phyloP scores from a whole-genome alignment of 2,329 filamentous ascomycete species.

The Colletotrichum truncatum region DNA sequence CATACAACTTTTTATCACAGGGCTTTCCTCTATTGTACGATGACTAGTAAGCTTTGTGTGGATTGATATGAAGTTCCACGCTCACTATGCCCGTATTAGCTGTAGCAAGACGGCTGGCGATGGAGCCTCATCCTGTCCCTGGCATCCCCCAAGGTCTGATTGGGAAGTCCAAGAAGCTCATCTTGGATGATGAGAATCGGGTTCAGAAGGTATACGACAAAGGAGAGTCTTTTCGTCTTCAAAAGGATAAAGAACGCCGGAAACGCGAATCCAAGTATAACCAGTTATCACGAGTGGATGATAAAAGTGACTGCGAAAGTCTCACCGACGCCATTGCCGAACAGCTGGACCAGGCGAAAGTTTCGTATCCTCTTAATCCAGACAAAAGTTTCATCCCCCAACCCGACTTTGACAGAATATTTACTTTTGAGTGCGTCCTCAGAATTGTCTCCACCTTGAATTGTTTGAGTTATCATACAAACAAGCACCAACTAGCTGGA shows the following conservation, averaged over 20 bases:
- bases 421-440: neutral
- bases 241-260: neutral
- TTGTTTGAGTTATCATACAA: neutral
- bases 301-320: neutral
- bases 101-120: neutral
- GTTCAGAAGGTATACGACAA: neutral
- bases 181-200: neutral
- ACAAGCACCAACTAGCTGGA: neutral
- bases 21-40: neutral
- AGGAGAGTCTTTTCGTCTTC: neutral
- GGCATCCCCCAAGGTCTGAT: neutral
- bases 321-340: neutral
- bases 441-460: neutral
- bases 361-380: neutral
- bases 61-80: neutral
- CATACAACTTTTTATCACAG: neutral
- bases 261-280: accelerated
- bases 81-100: neutral
- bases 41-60: neutral
- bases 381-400: neutral
- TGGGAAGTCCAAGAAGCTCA: neutral
- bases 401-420: neutral
- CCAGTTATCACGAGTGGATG: neutral
- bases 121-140: neutral
- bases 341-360: neutral